Conservation (phyloP, 73 alveolate genomes). For the Paramecium caudatum region DNA sequence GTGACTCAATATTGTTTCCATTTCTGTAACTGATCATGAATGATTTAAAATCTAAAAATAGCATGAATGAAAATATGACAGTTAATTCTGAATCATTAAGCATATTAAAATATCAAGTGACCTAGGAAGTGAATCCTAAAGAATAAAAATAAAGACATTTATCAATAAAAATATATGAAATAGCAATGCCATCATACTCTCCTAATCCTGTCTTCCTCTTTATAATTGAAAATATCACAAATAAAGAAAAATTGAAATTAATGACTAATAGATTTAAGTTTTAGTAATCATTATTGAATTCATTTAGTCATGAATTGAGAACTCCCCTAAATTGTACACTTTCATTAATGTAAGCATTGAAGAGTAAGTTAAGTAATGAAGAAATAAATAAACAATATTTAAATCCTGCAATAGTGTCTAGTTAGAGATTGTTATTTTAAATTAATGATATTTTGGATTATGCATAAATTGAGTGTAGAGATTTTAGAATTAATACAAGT, state of each 20-base stretch:
- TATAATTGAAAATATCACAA: constrained; percentile 8
- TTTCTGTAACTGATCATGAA: background rate
- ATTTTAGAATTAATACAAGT: constrained; percentile 36
- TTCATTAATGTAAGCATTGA: constrained; percentile 44
- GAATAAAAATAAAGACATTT: background rate
- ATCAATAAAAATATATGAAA: constrained; percentile 6
- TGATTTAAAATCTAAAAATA: background rate
- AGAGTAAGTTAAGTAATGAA: constrained; percentile 11
- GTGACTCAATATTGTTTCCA: constrained; percentile 7
- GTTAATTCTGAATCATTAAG: background rate
- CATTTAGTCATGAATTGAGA: constrained; percentile 74
- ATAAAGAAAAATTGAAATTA: constrained; percentile 15
- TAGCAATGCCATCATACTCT: background rate
- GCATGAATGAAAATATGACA: background rate
- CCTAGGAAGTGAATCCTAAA: background rate
- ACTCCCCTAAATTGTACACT: constrained; percentile 75
- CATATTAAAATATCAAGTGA: background rate
- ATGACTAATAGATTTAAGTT: constrained; percentile 6
- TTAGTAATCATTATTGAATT: background rate
- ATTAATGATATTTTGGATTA: constrained; percentile 73
- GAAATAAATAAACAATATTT: constrained; percentile 29
- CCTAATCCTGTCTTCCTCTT: background rate
- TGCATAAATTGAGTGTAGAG: constrained; percentile 59
- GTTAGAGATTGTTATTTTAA: constrained; percentile 14
- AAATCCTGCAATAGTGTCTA: constrained; percentile 61